Evolutionary conservation across 441 rosid genomes (phyloP), one percentile per base, ranked within the genome.

Genomic region (Geranium incanum): DNA sequence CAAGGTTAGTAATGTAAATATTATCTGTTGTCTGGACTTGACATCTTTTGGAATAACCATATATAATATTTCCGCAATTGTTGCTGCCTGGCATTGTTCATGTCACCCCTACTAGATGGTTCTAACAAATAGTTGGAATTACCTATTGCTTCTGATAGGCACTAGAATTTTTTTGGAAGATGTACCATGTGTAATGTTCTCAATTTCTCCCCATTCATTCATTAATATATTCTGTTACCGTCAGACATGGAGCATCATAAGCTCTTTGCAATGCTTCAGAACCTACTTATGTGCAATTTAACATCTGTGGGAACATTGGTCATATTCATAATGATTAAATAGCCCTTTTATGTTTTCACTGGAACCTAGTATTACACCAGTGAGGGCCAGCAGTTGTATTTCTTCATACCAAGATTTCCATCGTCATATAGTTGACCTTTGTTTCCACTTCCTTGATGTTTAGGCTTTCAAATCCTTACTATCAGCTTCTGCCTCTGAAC

Each of bases 401-500:
- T 57, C 63, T 57, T 50, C 59, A 50, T 50, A 50, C 59, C 18
- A 50, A 50, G 59, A 50, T 50, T 50, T 50, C 16, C 1, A 50
- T 50, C 15, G 65, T 19, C 36, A 11, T 63, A 28, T 63, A 6
- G 37, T 11, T 23, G n/a, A 2, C 7, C 65, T 60, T 60, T 11
- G 28, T 63, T 63, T 63, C 16, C 37, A 28, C 38, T 63, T 23
- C n/a, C 15, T 75, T 75, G 76, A 37, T 78, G 12, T 67, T 55
- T 74, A 95, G 98, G 95, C 95, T 67, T 95, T 95, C 72, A 95
- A 95, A 87, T 98, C 99, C 1, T 81, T 95, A 74, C 78, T 95
- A 67, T 86, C 98, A 18, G 88, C 99, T 12, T 78, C 87, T 64
- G 71, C 78, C 76, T 95, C 98, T 70, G 97, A 88, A 62, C 98